Evolutionary conservation across 352 stramenopile genomes (phyloP).

Genomic region (Phytopythium mirpurense): DNA sequence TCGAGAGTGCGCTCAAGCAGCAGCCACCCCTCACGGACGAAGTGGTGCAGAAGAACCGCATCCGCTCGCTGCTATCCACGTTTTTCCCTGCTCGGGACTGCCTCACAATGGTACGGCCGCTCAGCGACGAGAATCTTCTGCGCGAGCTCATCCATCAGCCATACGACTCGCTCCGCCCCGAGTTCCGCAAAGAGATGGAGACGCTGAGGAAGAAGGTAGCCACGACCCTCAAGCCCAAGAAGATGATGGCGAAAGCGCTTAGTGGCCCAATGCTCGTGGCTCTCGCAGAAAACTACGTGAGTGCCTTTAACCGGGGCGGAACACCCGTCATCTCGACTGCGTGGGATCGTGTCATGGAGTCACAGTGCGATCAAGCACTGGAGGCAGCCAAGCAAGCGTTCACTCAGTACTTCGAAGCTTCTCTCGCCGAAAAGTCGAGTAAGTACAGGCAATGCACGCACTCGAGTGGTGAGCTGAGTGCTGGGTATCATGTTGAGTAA

Average conservation of each 20-base stretch:
- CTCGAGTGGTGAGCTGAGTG: too few species aligned
- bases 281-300: constrained; percentile 58
- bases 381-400: constrained; percentile 54
- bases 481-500: too few species aligned
- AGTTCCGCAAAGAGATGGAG: constrained; percentile 64
- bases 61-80: constrained; percentile 45
- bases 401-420: constrained; percentile 20
- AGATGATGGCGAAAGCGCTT: constrained; percentile 50
- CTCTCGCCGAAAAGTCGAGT: constrained; percentile 28
- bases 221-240: constrained; percentile 51
- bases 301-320: constrained; percentile 59
- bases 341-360: constrained; percentile 78
- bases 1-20: constrained; percentile 69
- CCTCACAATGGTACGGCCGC: constrained; percentile 69
- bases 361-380: constrained; percentile 57
- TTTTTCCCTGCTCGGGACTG: constrained; percentile 80
- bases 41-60: constrained; percentile 53
- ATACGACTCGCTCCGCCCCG: constrained; percentile 46
- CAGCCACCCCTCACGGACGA: constrained; percentile 38
- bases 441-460: too few species aligned
- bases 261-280: constrained; percentile 67
- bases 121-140: constrained; percentile 48
- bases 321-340: constrained; percentile 76
- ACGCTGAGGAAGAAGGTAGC: constrained; percentile 54
- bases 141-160: constrained; percentile 41